phyloP scores from a whole-genome alignment of 83 land plant species.

The Larix sibirica region DNA sequence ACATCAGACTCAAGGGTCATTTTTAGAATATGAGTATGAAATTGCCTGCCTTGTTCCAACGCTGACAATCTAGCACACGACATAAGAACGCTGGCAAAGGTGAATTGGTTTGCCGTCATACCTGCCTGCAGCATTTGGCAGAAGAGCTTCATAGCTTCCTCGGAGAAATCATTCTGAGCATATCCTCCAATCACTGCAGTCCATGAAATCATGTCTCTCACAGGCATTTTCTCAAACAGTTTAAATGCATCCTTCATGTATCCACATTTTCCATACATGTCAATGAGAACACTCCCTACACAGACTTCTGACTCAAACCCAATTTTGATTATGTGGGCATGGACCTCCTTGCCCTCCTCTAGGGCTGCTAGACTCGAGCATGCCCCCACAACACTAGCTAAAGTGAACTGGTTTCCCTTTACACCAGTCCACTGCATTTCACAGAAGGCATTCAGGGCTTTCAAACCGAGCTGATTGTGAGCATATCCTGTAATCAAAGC shows the following conservation, averaged over 20 bases:
- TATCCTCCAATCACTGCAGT: slow-evolving; percentile 36
- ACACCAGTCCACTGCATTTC: no score
- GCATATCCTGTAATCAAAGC: no score
- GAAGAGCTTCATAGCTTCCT: slow-evolving; percentile 22
- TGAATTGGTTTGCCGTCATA: slow-evolving; percentile 23
- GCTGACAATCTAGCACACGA: slow-evolving; percentile 41
- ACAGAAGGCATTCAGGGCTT: no score
- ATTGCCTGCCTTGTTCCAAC: slow-evolving; percentile 53
- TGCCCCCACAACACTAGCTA: no score
- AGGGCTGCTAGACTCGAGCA: background rate
- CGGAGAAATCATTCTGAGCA: slow-evolving; percentile 22
- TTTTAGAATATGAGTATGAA: slow-evolving; percentile 42
- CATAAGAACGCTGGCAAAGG: slow-evolving; percentile 31
- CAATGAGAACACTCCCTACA: slow-evolving; percentile 40
- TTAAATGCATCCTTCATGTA: slow-evolving; percentile 21
- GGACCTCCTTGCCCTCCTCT: slow-evolving; percentile 19
- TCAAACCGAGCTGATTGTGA: no score
- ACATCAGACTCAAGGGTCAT: slow-evolving; percentile 26
- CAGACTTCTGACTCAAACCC: slow-evolving; percentile 29
- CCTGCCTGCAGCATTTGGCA: slow-evolving; percentile 17
- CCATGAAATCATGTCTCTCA: slow-evolving; percentile 46
- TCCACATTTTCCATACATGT: slow-evolving; percentile 27
- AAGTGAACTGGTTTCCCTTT: no score
- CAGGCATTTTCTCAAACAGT: slow-evolving; percentile 23
- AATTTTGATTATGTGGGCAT: slow-evolving; percentile 32